Conservation (phyloP, 306 rosid species). For the Carpinus fangiana region DNA sequence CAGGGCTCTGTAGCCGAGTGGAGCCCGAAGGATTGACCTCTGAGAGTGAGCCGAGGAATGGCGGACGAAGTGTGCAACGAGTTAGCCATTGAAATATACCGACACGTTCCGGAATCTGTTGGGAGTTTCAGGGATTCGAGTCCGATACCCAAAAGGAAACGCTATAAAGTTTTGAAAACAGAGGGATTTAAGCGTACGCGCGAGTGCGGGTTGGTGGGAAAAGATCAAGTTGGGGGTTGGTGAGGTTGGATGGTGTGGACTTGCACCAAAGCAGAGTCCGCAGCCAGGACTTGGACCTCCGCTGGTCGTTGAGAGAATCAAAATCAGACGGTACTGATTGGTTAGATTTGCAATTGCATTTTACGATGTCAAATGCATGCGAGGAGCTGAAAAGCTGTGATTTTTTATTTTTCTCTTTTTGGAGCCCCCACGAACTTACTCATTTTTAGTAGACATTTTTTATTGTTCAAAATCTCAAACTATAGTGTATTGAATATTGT, state of each 20-base stretch:
- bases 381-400: no score
- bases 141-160: background rate
- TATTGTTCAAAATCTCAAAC: no score
- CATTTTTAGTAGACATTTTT: no score
- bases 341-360: background rate
- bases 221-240: background rate
- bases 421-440: no score
- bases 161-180: background rate
- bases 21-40: slow-evolving; percentile 22
- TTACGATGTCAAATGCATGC: no score
- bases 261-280: background rate
- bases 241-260: background rate
- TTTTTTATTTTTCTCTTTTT: no score
- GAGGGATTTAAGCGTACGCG: background rate
- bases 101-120: background rate
- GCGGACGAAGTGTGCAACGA: slow-evolving; percentile 27
- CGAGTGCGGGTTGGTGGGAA: background rate
- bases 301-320: background rate
- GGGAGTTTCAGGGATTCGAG: no score
- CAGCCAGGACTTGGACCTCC: background rate
- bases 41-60: slow-evolving; percentile 12
- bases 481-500: no score
- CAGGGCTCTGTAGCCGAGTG: slow-evolving; percentile 17
- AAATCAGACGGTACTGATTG: background rate
- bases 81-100: slow-evolving; percentile 33